Evolutionary conservation across 257 asterid genomes (phyloP), one percentile per base, ranked within the genome.

Genomic region (Nyctanthes arbortristis): DNA sequence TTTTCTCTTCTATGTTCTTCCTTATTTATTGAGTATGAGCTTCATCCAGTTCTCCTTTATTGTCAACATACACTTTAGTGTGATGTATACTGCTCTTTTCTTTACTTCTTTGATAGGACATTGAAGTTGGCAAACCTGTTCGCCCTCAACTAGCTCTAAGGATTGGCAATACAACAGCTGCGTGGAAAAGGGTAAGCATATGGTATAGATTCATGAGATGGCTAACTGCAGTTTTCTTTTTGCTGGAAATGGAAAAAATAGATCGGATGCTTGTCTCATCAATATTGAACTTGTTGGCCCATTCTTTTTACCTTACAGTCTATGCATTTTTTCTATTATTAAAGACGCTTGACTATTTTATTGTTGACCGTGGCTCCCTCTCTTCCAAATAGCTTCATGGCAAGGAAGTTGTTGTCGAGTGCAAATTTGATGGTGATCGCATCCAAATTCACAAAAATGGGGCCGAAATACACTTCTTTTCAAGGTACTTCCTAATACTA

Each of bases 371-470:
- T 71, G 45, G 54, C 32, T 54, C 64, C 16, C 43, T 74, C 49
- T 45, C 67, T 27, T 47, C 35, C 61, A 40, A 75, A 74, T 77
- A 93, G 97, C 96, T 93, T 75, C 96, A 91, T 34, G 99, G 97
- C 71, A 93, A 84, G 83, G 97, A 91, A 79, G 88, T 93, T 63
- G 82, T 93, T 63, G 95, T 82, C 49, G 99, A 93, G 84, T 93
- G 99, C 89, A 93, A 93, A 84, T 91, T 93, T 75, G 99, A 93
- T 61, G 99, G 99, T 56, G 97, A 93, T 66, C 99, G 97, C 74
- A 93, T 93, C 75, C 99, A 93, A 87, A 91, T 93, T 74, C 99
- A 93, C 61, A 93, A 77, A 74, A 91, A 82, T 73, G 86, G 87
- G 74, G 73, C 84, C 22, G 83, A 71, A 25, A 78, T 89, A 40